Evolutionary conservation across 768 basidiomycete species (phyloP).

Genomic region (Boletus rubescentipes): DNA sequence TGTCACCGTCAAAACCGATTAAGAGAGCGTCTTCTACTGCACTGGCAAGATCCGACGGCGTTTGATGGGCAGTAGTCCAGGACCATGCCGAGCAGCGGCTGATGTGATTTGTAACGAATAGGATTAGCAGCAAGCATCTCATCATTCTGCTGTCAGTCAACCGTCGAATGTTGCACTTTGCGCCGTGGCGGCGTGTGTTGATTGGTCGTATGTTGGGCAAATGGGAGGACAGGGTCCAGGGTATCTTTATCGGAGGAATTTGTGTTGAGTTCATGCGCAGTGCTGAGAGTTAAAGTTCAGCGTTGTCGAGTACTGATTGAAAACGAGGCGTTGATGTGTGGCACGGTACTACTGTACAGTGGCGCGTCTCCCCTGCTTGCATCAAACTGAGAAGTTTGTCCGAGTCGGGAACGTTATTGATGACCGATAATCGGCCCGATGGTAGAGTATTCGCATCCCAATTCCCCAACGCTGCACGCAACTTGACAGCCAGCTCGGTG

Average conservation of each 20-base stretch:
- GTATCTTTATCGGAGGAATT: neutral
- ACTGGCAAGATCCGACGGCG: slow-evolving; percentile 18
- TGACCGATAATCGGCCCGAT: slow-evolving; percentile 1
- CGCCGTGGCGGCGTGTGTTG: neutral
- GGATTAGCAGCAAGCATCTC: slow-evolving; percentile 1
- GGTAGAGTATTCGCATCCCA: too few species aligned
- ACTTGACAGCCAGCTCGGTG: neutral
- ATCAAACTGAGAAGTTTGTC: neutral
- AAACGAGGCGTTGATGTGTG: slow-evolving; percentile 10
- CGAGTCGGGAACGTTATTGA: neutral
- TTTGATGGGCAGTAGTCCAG: slow-evolving; percentile 28
- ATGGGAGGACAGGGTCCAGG: neutral
- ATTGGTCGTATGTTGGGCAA: neutral
- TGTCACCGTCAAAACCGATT: slow-evolving; percentile 24
- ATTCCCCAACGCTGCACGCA: neutral
- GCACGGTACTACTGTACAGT: neutral
- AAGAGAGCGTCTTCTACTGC: slow-evolving; percentile 5
- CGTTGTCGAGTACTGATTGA: neutral
- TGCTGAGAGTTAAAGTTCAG: neutral
- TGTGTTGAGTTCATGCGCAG: neutral
- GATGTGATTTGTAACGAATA: slow-evolving; percentile 15
- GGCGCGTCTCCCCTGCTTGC: too few species aligned
- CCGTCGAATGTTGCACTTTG: neutral
- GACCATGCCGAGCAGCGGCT: slow-evolving; percentile 26
- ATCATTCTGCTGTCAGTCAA: slow-evolving; percentile 6